Conservation (phyloP, 371 early-diverging fungal species). For the Nosema muscidifuracis region DNA sequence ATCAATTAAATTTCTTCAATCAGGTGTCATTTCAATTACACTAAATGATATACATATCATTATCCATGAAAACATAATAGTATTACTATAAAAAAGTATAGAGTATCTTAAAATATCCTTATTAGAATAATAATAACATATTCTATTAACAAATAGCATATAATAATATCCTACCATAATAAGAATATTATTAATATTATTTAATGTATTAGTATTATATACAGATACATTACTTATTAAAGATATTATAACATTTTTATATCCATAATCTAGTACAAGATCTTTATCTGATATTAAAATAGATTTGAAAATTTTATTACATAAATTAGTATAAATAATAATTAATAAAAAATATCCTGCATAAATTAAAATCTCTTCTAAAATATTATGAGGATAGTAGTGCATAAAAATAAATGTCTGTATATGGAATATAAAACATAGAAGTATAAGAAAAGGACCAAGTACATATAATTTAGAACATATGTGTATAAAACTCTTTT, state of each 20-base stretch:
- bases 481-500: too few species aligned
- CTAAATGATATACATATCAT: not conserved
- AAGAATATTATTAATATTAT: not conserved
- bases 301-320: not conserved
- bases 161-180: not conserved
- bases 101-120: not conserved
- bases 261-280: not conserved
- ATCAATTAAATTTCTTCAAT: too few species aligned
- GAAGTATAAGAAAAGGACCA: too few species aligned
- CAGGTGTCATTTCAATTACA: not conserved
- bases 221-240: not conserved
- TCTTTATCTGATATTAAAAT: not conserved
- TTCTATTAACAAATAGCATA: slow-evolving; percentile 1
- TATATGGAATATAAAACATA: not conserved
- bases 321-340: not conserved
- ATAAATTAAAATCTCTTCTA: not conserved
- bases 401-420: not conserved
- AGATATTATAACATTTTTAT: not conserved
- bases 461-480: too few species aligned
- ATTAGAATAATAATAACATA: not conserved
- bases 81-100: not conserved
- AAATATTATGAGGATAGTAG: not conserved
- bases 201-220: not conserved
- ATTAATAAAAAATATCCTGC: not conserved
- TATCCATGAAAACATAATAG: not conserved